Conservation (phyloP, 306 rosid species). For the Prunus davidiana region DNA sequence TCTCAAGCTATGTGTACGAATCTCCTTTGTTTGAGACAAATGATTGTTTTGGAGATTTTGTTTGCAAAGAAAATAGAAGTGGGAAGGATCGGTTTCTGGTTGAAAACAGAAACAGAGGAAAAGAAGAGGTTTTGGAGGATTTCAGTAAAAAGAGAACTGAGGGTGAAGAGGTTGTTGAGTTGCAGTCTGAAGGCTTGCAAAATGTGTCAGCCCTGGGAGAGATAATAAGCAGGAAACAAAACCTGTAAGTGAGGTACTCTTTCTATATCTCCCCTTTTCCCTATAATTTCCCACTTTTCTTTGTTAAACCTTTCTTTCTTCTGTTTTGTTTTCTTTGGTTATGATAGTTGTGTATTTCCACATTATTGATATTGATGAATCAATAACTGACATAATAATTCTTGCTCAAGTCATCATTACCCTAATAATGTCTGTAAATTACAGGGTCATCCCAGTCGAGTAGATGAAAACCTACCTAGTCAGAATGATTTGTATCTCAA, state of each 20-base stretch:
- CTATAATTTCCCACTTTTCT: background rate
- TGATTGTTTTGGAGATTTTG: conserved; percentile 27
- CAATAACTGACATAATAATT: background rate
- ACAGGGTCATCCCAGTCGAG: conserved; percentile 30
- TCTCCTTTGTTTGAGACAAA: conserved; percentile 42
- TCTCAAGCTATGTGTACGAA: conserved; percentile 70
- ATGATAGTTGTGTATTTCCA: background rate
- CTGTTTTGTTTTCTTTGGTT: background rate
- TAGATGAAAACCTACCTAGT: background rate
- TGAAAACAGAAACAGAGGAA: conserved; percentile 16
- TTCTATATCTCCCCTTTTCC: conserved; percentile 8
- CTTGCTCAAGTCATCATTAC: background rate
- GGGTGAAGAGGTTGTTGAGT: conserved; percentile 19
- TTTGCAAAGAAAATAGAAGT: conserved; percentile 21
- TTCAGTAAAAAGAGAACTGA: background rate
- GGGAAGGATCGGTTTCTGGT: conserved; percentile 22
- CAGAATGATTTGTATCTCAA: background rate
- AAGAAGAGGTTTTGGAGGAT: background rate
- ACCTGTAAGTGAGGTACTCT: conserved; percentile 31
- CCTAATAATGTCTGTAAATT: conserved; percentile 12
- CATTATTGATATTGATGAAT: background rate
- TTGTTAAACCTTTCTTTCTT: background rate
- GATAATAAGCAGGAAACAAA: conserved; percentile 23
- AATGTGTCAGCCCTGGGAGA: conserved; percentile 10
- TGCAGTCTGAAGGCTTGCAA: conserved; percentile 16